A percentile compares a stretch with the other conserved stretches of the same genome.
These are phyloP conservation scores for Apiospora pterosperma DNA, from an alignment of 2,329 filamentous ascomycete genomes.

Conservation along the genomic window DNA sequence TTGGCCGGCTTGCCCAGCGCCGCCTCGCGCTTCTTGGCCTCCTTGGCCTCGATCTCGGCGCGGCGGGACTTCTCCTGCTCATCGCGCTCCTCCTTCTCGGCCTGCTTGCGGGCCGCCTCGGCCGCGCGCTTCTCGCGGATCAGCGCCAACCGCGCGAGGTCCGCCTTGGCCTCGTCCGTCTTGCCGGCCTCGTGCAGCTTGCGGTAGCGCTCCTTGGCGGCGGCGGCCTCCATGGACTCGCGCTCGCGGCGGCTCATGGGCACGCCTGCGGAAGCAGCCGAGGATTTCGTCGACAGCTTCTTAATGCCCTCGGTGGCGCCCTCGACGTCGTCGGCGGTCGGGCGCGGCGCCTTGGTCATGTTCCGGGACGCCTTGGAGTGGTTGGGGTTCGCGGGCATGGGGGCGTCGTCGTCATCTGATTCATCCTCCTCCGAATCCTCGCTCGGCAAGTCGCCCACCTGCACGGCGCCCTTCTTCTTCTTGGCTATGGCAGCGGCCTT, in stretches of 20 bases:
- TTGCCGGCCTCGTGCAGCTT: conserved; percentile 93
- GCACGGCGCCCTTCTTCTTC: conserved; percentile 66
- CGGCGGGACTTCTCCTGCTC: conserved; percentile 45
- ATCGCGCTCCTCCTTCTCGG: conserved; percentile 56
- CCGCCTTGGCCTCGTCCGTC: conserved; percentile 90
- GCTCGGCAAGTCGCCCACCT: conserved; percentile 82
- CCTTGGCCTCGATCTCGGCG: conserved; percentile 50
- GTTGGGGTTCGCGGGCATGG: conserved; percentile 87
- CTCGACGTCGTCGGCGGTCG: conserved; percentile 45
- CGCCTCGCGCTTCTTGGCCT: conserved; percentile 53
- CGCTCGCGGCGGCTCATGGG: conserved; percentile 49
- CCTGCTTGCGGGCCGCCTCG: conserved; percentile 77
- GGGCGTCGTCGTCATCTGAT: conserved; percentile 50
- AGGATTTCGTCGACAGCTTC: conserved; percentile 42
- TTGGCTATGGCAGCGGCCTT: conserved; percentile 85
- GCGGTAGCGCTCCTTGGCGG: conserved; percentile 85
- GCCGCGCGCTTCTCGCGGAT: conserved; percentile 84
- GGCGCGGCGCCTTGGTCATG: conserved; percentile 45
- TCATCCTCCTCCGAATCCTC: conserved; percentile 56
- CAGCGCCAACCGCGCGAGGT: conserved; percentile 76
- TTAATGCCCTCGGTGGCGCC: conserved; percentile 50
- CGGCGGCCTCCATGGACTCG: conserved; percentile 79
- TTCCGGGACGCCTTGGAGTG: conserved; percentile 73
- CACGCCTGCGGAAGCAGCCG: conserved; percentile 10
- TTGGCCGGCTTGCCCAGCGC: conserved; percentile 42